These are phyloP conservation scores for Xanthoceras sorbifolium DNA, from an alignment of 345 rosid genomes.

Conservation along the genomic window DNA sequence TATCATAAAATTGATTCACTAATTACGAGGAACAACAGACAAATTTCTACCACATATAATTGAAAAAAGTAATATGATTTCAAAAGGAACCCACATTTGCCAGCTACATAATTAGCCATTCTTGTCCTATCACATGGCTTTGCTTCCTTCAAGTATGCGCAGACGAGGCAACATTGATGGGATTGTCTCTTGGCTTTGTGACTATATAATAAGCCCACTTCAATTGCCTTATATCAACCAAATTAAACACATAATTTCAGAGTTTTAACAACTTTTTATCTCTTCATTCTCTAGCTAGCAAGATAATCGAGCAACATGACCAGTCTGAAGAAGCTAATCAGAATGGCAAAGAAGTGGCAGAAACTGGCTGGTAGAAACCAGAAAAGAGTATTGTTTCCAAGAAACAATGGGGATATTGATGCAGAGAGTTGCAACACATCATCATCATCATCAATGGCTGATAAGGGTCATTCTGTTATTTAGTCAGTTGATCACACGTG, in stretches of 20 bases:
- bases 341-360: not conserved
- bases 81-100: not conserved
- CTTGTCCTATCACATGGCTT: not conserved
- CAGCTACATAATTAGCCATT: not conserved
- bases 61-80: too few relatives aligned
- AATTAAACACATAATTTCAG: not conserved
- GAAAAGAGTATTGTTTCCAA: not conserved
- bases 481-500: not conserved
- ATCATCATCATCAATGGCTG: not conserved
- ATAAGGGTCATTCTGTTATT: not conserved
- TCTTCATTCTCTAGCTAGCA: too few relatives aligned
- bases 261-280: not conserved
- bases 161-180: not conserved
- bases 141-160: not conserved
- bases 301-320: not conserved
- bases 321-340: not conserved
- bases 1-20: too few relatives aligned
- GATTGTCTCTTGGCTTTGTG: not conserved
- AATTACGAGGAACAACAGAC: too few relatives aligned
- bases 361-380: not conserved
- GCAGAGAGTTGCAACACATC: not conserved
- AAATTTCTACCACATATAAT: too few relatives aligned
- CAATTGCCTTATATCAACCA: not conserved
- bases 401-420: not conserved
- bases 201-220: not conserved